Base-by-base conservation (phyloP, 1,284 basidiomycete genomes). In the Entoloma clypeatum region DNA sequence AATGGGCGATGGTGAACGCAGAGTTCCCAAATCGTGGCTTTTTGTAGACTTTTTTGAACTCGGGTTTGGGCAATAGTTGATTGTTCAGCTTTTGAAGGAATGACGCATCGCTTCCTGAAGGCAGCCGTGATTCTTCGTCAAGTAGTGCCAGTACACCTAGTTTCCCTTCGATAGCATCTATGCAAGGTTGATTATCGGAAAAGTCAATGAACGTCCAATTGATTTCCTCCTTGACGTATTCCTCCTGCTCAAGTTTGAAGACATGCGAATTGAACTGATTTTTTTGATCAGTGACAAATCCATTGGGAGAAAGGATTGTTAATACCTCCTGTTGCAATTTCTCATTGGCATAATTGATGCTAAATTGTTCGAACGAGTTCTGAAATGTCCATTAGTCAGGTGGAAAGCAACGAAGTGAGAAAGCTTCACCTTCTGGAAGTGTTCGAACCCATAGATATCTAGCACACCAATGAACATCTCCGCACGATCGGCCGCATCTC, bases 171-270 rank as follows among this genome's bases (percentile, higher is more conserved):
- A 99, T 98, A 54, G 98, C 85, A 61, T 99, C 92, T 62, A 99
- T 99, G 61, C 93, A 97, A 24, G 93, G 92, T 60, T 99, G 96
- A 59, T 99, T 99, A 67, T 99, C 96, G 8, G 89, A 92, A 65
- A 98, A 99, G 59, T 98, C 93, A 64, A 99, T 99, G 67, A 99
- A 99, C 1, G 91, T 97, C 96, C 96, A 99, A 60, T 95, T 92
- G 63, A 99, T 99, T 67, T 97, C 78, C 61, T 99, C 96, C 45
- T 93, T 90, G 43, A 99, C 79, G 59, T 99, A 99, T 68, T 99
- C 96, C 62, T 99, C 96, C 71, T 99, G 96, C 62, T 99, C 96
- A 22, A 98, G 81, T 74, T 94, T 94, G 81, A 99, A 99, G 40
- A 99, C 96, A 61, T 99, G 96, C 1, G 92, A 94, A 55, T 96